Conservation (phyloP, 345 rosid genomes). For the Microthlaspi erraticum region DNA sequence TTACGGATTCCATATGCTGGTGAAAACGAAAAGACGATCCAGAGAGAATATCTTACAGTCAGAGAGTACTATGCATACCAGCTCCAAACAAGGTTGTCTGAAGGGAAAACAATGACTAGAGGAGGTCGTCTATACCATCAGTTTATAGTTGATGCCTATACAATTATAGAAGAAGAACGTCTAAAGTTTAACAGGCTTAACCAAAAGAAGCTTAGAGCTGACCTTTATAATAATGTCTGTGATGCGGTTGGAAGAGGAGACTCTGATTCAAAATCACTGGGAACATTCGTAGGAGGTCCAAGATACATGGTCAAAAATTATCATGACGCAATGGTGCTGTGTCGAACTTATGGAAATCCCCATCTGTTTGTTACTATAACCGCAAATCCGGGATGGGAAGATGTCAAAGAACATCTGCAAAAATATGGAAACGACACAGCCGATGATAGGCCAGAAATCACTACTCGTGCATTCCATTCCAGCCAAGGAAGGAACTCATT, state of each 20-base stretch:
- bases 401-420: not conserved
- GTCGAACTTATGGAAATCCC: not conserved
- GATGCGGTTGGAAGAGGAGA: not conserved
- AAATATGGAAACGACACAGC: not conserved
- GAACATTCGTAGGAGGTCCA: not conserved
- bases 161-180: not conserved
- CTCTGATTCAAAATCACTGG: not conserved
- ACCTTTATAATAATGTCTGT: not conserved
- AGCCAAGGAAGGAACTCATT: not conserved
- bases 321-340: not conserved
- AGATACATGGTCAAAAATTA: conserved; percentile 9
- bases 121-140: not conserved
- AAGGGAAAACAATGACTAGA: not conserved
- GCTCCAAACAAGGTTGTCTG: not conserved
- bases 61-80: not conserved
- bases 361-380: not conserved
- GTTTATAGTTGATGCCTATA: not conserved
- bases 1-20: not conserved
- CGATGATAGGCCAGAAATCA: not conserved
- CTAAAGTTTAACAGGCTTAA: not conserved
- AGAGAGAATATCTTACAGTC: not conserved
- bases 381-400: not conserved
- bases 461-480: too few species aligned
- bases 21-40: not conserved
- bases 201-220: not conserved